Conservation (phyloP, 2,329 filamentous ascomycete genomes). For the Colletotrichum coccodes region DNA sequence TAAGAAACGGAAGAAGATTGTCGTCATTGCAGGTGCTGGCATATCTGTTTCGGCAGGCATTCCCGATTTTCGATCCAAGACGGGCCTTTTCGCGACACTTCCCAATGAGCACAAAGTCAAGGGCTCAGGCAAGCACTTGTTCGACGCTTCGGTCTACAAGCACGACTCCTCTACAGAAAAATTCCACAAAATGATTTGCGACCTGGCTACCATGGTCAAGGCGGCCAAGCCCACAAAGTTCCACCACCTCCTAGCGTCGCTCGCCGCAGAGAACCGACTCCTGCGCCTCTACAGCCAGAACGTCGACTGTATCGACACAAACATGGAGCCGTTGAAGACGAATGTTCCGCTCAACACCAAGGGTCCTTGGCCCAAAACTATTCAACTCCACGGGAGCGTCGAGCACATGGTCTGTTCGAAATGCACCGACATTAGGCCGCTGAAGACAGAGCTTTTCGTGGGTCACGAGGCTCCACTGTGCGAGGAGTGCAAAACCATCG, state of each 20-base stretch:
- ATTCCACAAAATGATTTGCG: slow-evolving; percentile 96
- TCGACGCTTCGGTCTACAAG: slow-evolving; percentile 97
- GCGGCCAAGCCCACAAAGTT: slow-evolving; percentile 86
- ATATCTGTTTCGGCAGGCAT: slow-evolving; percentile 98
- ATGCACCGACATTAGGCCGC: slow-evolving; percentile 80
- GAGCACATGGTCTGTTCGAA: slow-evolving; percentile 98
- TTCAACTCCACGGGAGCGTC: slow-evolving; percentile 93
- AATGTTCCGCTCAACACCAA: slow-evolving; percentile 83
- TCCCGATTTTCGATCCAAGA: slow-evolving; percentile 93
- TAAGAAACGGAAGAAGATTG: slow-evolving; percentile 93
- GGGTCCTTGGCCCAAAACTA: slow-evolving; percentile 90
- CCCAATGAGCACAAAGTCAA: slow-evolving; percentile 91
- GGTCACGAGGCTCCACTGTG: slow-evolving; percentile 88
- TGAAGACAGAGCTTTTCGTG: slow-evolving; percentile 83
- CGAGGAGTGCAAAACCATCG: slow-evolving; percentile 76
- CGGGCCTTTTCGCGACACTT: slow-evolving; percentile 87
- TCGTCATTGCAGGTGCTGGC: slow-evolving; percentile 94
- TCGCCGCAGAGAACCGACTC: slow-evolving; percentile 87
- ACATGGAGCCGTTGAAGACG: slow-evolving; percentile 82
- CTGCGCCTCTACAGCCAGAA: slow-evolving; percentile 96
- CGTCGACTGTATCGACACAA: slow-evolving; percentile 93
- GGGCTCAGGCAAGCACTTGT: slow-evolving; percentile 92
- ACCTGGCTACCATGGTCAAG: slow-evolving; percentile 82
- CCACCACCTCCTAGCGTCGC: slow-evolving; percentile 90
- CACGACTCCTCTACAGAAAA: slow-evolving; percentile 88